Conservation (phyloP, 306 rosid genomes). For the Vigna angularis region DNA sequence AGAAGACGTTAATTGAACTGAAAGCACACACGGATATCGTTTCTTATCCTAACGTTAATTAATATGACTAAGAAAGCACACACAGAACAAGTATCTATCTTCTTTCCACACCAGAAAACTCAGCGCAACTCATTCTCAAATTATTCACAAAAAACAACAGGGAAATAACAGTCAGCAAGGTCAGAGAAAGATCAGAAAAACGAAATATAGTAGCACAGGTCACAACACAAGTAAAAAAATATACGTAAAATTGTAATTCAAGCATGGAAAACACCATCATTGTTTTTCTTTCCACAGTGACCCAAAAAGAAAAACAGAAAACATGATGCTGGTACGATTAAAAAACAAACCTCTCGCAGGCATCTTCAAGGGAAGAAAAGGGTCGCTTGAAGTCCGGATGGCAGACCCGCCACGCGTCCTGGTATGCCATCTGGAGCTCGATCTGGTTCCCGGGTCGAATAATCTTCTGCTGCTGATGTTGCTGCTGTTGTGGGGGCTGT, state of each 20-base stretch:
- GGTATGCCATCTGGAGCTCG: slow-evolving; percentile 97
- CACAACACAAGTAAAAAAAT: background rate
- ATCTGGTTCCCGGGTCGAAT: slow-evolving; percentile 77
- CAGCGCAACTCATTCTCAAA: background rate
- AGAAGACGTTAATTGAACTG: background rate
- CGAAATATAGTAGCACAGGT: background rate
- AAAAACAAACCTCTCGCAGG: slow-evolving; percentile 79
- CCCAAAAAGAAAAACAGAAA: slow-evolving; percentile 31
- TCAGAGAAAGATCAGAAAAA: background rate
- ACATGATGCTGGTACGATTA: background rate
- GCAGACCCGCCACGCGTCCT: slow-evolving; percentile 95
- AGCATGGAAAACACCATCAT: background rate
- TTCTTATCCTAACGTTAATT: background rate
- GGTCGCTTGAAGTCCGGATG: slow-evolving; percentile 95
- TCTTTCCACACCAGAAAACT: slow-evolving; percentile 18
- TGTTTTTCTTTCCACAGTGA: slow-evolving; percentile 25
- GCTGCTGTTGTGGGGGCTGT: slow-evolving; percentile 40
- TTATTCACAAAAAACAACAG: background rate
- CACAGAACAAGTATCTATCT: background rate
- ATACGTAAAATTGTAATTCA: background rate
- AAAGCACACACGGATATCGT: no score
- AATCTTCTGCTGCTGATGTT: slow-evolving; percentile 57
- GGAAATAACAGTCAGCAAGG: slow-evolving; percentile 2
- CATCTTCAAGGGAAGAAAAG: slow-evolving; percentile 88
- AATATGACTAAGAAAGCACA: slow-evolving; percentile 6